Base-by-base conservation (phyloP, 73 alveolate species). In the Blepharisma stoltei region DNA sequence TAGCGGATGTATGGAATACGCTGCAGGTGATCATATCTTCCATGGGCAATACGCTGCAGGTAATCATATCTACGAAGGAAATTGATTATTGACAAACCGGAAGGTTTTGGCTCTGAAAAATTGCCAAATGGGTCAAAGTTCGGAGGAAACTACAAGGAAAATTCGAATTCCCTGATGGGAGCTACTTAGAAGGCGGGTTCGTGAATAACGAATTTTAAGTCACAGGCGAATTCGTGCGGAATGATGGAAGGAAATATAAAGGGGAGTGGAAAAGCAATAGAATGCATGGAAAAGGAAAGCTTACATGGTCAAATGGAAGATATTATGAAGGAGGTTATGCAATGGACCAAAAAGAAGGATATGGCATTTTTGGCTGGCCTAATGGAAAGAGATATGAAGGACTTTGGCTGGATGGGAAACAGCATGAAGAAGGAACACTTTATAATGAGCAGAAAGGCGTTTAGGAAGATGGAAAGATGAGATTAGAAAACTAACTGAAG, bases 41-140 rank as follows among this genome's bases (percentile, higher is more conserved):
- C n/a, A n/a, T n/a, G n/a, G n/a, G n/a, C n/a, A n/a, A n/a, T n/a
- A n/a, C n/a, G n/a, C n/a, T 84, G 77, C 70, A 46, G 84, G 87
- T 70, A 93, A 93, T 0, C 78, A 90, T 7, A 77, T 68, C 23
- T 90, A 90, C 76, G 90, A 80, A 21, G 97, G 97, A 46, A 73
- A 6, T 90, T 95, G 97, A 83, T 83, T 71, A 87, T 87, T 70
- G 88, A 90, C 79, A 76, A 81, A 67, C 91, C 87, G 46, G 91
- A 90, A 86, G 97, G 97, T 23, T 76, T 78, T 55, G 97, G 97
- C 2, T 77, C 76, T 18, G 95, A 88, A 70, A 78, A 86, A 41
- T 90, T 95, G 97, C 77, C 88, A 20, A 95, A 90, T 88, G 92
- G 92, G 9, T 81, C 90, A 43, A 78, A 79, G 45, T 90, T 85